Percentiles rank a stretch among this genome's conserved stretches.
Evolutionary conservation across 2,329 filamentous ascomycete species (phyloP).

Genomic region (Rutstroemia sp.): DNA sequence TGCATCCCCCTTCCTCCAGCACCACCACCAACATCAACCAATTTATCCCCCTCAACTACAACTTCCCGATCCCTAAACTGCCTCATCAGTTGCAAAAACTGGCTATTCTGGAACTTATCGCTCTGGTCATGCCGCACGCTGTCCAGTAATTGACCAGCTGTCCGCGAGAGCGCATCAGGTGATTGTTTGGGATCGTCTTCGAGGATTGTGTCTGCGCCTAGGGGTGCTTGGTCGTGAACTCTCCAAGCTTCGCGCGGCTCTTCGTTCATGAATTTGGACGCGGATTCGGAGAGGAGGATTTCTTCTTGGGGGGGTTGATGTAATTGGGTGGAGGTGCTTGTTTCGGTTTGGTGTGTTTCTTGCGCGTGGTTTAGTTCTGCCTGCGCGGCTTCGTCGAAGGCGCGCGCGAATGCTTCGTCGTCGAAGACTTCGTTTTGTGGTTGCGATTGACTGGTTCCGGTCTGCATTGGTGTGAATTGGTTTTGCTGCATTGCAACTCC

Average conservation of each 20-base stretch:
- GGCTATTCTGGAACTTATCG: conserved; percentile 70
- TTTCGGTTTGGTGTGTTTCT: conserved; percentile 14
- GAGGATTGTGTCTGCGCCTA: conserved; percentile 30
- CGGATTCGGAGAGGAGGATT: neutral
- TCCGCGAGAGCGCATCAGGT: conserved; percentile 59
- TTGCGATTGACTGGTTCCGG: conserved; percentile 11
- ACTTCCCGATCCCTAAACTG: conserved; percentile 66
- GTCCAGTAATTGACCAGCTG: conserved; percentile 63
- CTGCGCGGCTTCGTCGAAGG: conserved; percentile 37
- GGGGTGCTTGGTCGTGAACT: conserved; percentile 21
- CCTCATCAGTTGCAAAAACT: conserved; percentile 71
- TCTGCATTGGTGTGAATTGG: neutral
- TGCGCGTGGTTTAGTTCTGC: conserved; percentile 17
- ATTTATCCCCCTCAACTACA: conserved; percentile 61
- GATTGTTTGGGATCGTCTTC: conserved; percentile 26
- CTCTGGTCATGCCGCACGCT: conserved; percentile 61
- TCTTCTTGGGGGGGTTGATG: neutral
- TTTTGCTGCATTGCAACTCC: conserved; percentile 4
- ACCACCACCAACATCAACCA: conserved; percentile 35
- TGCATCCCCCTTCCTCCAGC: neutral
- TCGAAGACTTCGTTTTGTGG: conserved; percentile 37
- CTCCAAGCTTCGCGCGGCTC: neutral
- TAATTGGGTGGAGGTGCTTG: neutral
- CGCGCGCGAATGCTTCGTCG: conserved; percentile 46
- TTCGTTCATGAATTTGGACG: no score